Evolutionary conservation across 495 filamentous ascomycete genomes (phyloP), one percentile per base, ranked within the genome.

Genomic region (Penicillium crystallinum): DNA sequence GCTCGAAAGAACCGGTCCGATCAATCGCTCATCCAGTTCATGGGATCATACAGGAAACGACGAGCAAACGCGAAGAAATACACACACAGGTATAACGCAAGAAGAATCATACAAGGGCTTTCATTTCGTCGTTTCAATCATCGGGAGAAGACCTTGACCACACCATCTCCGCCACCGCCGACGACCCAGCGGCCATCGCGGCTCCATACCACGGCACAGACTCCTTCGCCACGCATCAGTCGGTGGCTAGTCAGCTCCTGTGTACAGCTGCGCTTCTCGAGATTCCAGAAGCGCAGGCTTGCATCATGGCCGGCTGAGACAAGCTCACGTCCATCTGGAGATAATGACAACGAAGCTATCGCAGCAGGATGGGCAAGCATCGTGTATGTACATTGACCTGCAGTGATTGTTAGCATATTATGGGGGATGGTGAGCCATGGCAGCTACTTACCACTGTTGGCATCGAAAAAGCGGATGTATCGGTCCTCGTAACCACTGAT

Each of bases 321-420:
- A 6, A 97, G 85, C 77, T 98, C 93, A 38, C 86, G 82, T 23
- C 91, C 91, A 61, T 96, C 91, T 10, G 93, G 92, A 52, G 88
- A 93, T 25, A 98, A 80, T 0, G 88, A 91, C 14, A 98, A 81
- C 11, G 88, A 82, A 12, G 93, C 91, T 59, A 97, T 96, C 34
- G 93, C 83, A 3, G 90, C 85, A 2, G 92, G 89, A 64, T 98
- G 93, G 2, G 93, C 93, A 49, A 97, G 83, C 93, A 98, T 97
- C 57, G 85, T 91, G 69, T 97, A 98, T 14, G 95, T 96, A 74
- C 91, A 96, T 93, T 97, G 95, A 55, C 93, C 93, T 98, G 59
- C 10, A 45, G 15, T n/a, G 4, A 48, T 33, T 18, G 36, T 81
- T 66, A 76, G 73, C 58, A 53, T 43, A 22, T 34, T 25, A 33